A percentile compares a stretch with the other conserved stretches of the same genome.
phyloP scores from a whole-genome alignment of 2,329 filamentous ascomycete species.

The Gyromitra esculenta region DNA sequence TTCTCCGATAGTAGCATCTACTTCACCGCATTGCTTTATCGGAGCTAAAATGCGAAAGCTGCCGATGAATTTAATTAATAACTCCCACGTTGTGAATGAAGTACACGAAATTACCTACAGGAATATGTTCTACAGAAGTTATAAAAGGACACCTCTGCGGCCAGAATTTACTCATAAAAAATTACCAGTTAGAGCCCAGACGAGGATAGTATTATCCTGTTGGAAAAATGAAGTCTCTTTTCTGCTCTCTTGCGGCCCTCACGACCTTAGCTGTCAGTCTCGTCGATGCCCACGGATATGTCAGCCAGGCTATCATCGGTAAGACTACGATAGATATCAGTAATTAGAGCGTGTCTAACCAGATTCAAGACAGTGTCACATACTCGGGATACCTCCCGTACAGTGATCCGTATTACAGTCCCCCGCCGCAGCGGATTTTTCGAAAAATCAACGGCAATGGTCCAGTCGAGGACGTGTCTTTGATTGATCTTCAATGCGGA shows the following conservation, averaged over 20 bases:
- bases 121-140: neutral
- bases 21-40: neutral
- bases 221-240: conserved; percentile 4
- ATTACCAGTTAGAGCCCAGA: neutral
- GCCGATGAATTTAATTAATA: neutral
- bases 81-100: neutral
- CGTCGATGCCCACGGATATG: conserved; percentile 64
- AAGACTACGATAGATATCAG: conserved; percentile 57
- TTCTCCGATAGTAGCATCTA: no score
- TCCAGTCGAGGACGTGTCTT: conserved; percentile 16
- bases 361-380: conserved; percentile 1
- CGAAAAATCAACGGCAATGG: conserved; percentile 25
- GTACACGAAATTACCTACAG: no score
- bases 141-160: neutral
- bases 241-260: conserved; percentile 50
- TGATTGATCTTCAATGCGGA: conserved; percentile 68
- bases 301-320: conserved; percentile 63
- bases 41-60: neutral
- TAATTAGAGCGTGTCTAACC: conserved; percentile 40
- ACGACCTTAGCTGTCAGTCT: conserved; percentile 60
- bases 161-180: neutral
- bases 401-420: conserved; percentile 62
- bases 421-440: conserved; percentile 13
- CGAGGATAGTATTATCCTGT: neutral
- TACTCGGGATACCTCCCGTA: conserved; percentile 55